Evolutionary conservation across 306 rosid genomes (phyloP).

Genomic region (Dalbergia cultrata): DNA sequence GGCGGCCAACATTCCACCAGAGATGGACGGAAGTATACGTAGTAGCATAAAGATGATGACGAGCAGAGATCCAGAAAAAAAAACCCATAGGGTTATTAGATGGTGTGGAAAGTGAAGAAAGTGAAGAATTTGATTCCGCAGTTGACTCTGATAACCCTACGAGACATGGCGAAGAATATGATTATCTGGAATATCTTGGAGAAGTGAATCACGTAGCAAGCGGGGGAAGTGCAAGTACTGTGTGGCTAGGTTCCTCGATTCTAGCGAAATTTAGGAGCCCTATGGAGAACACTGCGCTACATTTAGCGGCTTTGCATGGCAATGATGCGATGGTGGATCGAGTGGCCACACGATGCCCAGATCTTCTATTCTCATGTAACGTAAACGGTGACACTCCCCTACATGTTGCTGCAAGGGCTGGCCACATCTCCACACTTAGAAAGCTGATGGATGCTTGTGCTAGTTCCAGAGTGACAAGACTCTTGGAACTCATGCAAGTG

Average conservation of each 20-base stretch:
- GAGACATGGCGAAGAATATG: too few species aligned
- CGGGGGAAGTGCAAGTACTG: neutral
- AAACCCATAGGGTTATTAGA: too few species aligned
- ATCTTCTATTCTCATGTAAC: neutral
- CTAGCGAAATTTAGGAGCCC: neutral
- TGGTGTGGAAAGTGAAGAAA: too few species aligned
- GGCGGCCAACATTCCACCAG: too few species aligned
- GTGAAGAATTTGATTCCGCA: too few species aligned
- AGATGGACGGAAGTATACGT: too few species aligned
- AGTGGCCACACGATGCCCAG: neutral
- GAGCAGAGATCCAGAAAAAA: too few species aligned
- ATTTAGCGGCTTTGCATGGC: constrained; percentile 1
- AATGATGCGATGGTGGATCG: neutral
- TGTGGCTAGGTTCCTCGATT: neutral
- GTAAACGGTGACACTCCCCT: constrained; percentile 4
- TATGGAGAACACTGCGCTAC: neutral
- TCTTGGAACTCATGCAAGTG: neutral
- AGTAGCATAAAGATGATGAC: too few species aligned
- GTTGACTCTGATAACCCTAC: too few species aligned
- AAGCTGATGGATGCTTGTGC: neutral
- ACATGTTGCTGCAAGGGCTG: constrained; percentile 43
- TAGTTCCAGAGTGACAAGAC: neutral
- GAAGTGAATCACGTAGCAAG: neutral
- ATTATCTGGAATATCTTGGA: neutral
- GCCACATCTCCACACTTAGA: neutral